Percentiles rank a stretch among this genome's conserved stretches.
Evolutionary conservation across 1,139 yeast species (phyloP).

Genomic region (Yamadazyma conglobata): DNA sequence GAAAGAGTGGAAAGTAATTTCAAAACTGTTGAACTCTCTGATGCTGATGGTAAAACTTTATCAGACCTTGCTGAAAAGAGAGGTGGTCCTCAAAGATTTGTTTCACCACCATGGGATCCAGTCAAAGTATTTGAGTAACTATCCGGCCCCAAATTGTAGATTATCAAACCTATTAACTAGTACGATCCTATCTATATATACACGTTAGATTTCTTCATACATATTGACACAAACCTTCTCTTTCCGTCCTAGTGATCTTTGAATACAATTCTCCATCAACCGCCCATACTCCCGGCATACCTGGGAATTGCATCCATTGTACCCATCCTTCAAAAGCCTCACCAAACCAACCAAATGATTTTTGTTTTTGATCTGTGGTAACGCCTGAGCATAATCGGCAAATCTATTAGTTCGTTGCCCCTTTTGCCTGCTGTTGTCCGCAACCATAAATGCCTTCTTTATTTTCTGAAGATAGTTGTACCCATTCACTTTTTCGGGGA

Average conservation of each 20-base stretch:
- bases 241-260: conserved; percentile 49
- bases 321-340: conserved; percentile 21
- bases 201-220: conserved; percentile 26
- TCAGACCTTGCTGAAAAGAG: conserved; percentile 37
- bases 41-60: conserved; percentile 53
- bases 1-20: conserved; percentile 59
- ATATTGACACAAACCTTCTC: conserved; percentile 47
- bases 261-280: conserved; percentile 51
- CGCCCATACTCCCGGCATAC: conserved; percentile 55
- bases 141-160: too few species aligned
- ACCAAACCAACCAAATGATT: conserved; percentile 42
- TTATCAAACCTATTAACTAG: too few species aligned
- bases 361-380: conserved; percentile 17
- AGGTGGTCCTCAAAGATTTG: conserved; percentile 50
- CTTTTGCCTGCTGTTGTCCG: conserved; percentile 9
- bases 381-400: conserved; percentile 11
- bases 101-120: conserved; percentile 38
- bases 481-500: conserved; percentile 29
- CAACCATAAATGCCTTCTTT: conserved; percentile 32
- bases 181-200: too few species aligned
- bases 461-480: conserved; percentile 32
- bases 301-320: conserved; percentile 52
- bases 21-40: conserved; percentile 45
- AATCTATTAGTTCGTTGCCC: conserved; percentile 10
- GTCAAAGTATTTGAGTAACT: conserved; percentile 17